A percentile compares a stretch with the other conserved stretches of the same genome.
phyloP scores from a whole-genome alignment of 768 basidiomycete genomes.

The Phanerochaete carnosa region DNA sequence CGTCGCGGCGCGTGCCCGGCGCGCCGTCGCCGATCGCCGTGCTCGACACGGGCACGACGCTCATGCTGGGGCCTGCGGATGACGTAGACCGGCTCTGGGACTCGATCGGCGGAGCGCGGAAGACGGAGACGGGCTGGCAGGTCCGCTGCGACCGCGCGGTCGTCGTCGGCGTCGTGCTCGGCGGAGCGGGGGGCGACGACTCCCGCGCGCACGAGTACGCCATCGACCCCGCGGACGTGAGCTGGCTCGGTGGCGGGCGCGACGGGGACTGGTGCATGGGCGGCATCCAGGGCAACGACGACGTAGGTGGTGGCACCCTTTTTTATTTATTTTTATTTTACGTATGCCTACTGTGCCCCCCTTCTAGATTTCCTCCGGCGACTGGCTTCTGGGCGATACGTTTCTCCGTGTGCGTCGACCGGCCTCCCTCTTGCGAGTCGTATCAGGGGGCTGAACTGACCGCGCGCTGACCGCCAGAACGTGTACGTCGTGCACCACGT shows the following conservation, averaged over 20 bases:
- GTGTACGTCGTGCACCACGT: conserved; percentile 50
- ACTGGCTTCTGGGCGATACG: conserved; percentile 60
- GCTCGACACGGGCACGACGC: conserved; percentile 61
- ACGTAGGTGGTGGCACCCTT: conserved; percentile 26
- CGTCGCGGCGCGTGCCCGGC: conserved; percentile 40
- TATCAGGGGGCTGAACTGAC: background rate
- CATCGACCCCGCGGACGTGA: conserved; percentile 50
- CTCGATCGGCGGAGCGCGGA: conserved; percentile 40
- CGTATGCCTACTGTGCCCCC: background rate
- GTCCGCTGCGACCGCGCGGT: conserved; percentile 48
- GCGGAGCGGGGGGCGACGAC: conserved; percentile 32
- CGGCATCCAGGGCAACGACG: conserved; percentile 52
- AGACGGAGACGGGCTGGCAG: conserved; percentile 42
- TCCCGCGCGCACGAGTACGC: conserved; percentile 35
- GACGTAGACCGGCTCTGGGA: conserved; percentile 55
- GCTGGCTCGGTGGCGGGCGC: conserved; percentile 41
- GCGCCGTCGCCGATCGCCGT: conserved; percentile 48
- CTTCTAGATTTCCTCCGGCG: conserved; percentile 46
- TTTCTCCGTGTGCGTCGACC: conserved; percentile 45
- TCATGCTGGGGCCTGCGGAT: conserved; percentile 47
- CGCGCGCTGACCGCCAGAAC: conserved; percentile 34
- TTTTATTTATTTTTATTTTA: conserved; percentile 3
- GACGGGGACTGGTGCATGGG: conserved; percentile 51
- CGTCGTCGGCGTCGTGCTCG: conserved; percentile 43
- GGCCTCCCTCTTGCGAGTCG: background rate